These are phyloP conservation scores for Boletus semigastroideus DNA, from an alignment of 1,284 basidiomycete species.

Conservation along the genomic window DNA sequence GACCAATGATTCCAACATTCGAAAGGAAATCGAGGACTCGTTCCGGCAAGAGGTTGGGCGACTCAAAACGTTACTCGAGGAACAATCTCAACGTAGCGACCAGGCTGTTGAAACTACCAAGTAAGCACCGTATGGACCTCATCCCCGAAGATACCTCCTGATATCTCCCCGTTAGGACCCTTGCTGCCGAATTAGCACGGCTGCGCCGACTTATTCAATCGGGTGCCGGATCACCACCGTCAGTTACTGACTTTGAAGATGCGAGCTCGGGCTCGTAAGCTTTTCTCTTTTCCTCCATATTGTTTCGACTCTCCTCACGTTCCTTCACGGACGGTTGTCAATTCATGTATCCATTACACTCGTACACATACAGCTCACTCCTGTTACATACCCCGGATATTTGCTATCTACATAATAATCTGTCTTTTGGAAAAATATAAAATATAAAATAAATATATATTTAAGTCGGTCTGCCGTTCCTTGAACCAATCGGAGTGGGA, in stretches of 20 bases:
- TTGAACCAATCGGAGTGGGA: too few relatives aligned
- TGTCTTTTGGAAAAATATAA: background rate
- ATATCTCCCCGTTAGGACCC: conserved; percentile 38
- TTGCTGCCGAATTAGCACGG: conserved; percentile 61
- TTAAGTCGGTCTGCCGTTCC: too few relatives aligned
- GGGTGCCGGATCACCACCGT: conserved; percentile 32
- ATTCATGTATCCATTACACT: conserved; percentile 35
- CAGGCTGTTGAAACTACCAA: conserved; percentile 58
- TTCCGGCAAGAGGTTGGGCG: conserved; percentile 49
- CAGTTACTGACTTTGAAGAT: conserved; percentile 10
- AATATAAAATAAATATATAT: too few relatives aligned
- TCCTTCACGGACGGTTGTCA: conserved; percentile 27
- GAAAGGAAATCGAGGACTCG: conserved; percentile 50
- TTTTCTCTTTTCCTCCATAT: background rate
- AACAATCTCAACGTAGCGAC: conserved; percentile 53
- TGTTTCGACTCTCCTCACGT: conserved; percentile 9
- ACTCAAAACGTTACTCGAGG: conserved; percentile 50
- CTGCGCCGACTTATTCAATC: conserved; percentile 68
- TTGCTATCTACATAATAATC: conserved; percentile 16
- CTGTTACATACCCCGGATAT: conserved; percentile 31
- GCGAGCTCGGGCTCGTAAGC: conserved; percentile 15
- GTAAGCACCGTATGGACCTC: conserved; percentile 40
- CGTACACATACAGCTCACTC: conserved; percentile 23
- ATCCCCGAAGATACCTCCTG: background rate
- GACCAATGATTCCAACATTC: conserved; percentile 39